Percentiles rank a stretch among this genome's conserved stretches.
These are phyloP conservation scores for sorghum (Sorghum bicolor) DNA, from an alignment of 176 grass and related monocot species.

Conservation along the genomic window DNA sequence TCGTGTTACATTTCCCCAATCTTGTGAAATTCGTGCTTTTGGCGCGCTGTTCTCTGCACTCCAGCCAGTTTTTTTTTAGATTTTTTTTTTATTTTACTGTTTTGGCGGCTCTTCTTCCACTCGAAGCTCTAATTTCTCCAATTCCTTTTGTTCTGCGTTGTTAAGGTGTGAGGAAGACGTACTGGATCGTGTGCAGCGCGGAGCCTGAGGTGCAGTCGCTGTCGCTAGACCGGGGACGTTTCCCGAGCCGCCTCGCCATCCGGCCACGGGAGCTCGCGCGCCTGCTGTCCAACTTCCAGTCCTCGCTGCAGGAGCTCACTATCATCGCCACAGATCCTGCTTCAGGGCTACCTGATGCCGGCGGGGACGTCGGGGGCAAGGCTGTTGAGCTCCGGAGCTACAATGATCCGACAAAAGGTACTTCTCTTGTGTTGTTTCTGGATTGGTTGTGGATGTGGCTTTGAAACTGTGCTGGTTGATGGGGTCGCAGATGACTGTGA, in stretches of 20 bases:
- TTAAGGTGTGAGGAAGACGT: conserved; percentile 75
- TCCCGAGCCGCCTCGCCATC: conserved; percentile 69
- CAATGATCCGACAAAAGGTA: conserved; percentile 82
- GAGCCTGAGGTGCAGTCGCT: conserved; percentile 74
- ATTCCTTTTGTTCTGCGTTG: not conserved
- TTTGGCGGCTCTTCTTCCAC: not conserved
- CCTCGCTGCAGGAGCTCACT: conserved; percentile 90
- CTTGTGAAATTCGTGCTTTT: not conserved
- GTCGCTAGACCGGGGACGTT: conserved; percentile 54
- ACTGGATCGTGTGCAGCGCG: conserved; percentile 72
- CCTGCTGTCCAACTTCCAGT: conserved; percentile 92
- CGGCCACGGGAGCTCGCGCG: conserved; percentile 67
- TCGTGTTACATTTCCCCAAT: not conserved
- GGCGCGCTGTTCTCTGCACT: not conserved
- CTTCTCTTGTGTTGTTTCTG: not conserved
- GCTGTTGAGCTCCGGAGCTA: conserved; percentile 89
- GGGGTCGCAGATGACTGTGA: conserved; percentile 68
- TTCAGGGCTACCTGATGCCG: conserved; percentile 14
- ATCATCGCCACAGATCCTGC: conserved; percentile 70
- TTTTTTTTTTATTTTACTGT: not conserved
- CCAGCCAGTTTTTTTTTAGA: not conserved
- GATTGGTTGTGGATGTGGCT: not conserved
- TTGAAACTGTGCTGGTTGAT: conserved; percentile 13
- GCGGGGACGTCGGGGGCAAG: conserved; percentile 59
- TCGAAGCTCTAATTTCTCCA: not conserved